Evolutionary conservation across 2,329 filamentous ascomycete genomes (phyloP).

Genomic region (Sporothrix inflata): DNA sequence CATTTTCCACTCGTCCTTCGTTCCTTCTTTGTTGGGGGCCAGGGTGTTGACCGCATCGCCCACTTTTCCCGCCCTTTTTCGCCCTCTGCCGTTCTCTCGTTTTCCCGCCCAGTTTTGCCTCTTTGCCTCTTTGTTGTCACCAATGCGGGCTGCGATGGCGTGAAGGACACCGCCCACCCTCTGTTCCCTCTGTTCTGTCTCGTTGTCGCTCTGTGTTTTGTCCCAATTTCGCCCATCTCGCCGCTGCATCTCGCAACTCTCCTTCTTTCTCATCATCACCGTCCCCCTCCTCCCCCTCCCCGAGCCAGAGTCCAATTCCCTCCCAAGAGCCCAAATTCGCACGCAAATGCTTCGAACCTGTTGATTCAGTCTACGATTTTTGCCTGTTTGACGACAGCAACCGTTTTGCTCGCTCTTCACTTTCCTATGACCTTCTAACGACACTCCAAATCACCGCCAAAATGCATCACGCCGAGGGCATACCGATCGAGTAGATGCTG

Average conservation of each 20-base stretch:
- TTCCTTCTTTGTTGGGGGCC: constrained; percentile 27
- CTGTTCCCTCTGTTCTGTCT: background rate
- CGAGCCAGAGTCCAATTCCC: constrained; percentile 22
- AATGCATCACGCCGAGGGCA: constrained; percentile 35
- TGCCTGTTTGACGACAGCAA: background rate
- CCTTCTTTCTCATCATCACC: constrained; percentile 24
- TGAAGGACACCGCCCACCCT: background rate
- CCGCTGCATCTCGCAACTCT: background rate
- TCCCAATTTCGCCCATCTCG: constrained; percentile 13
- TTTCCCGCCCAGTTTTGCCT: constrained; percentile 15
- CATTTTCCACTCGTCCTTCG: constrained; percentile 9
- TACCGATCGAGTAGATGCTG: constrained; percentile 39
- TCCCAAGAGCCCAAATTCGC: background rate
- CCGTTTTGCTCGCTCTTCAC: background rate
- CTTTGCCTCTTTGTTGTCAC: constrained; percentile 19
- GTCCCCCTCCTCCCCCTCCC: background rate
- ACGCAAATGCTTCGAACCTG: background rate
- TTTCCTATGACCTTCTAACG: background rate
- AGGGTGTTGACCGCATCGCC: constrained; percentile 34
- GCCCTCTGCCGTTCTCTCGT: background rate
- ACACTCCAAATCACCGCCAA: constrained; percentile 28
- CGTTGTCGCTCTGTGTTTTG: constrained; percentile 5
- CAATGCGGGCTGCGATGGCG: background rate
- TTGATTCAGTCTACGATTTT: background rate
- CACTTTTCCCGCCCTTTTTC: constrained; percentile 24